Base-by-base conservation (phyloP, 345 rosid genomes). In the Dimocarpus longan region DNA sequence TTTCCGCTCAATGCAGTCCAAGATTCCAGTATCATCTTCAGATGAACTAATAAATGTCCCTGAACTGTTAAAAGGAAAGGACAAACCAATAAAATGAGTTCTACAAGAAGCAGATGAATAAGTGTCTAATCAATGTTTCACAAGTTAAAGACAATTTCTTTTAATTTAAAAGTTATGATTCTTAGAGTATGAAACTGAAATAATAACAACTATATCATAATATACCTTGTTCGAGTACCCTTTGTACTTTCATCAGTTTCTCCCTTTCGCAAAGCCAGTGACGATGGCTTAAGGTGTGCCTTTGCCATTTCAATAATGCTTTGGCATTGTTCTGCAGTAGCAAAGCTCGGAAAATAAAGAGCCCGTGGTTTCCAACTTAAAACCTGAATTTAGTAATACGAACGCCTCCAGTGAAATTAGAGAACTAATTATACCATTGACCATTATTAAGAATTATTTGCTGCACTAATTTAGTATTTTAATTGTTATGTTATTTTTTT, bases 351-450 rank as follows among this genome's bases (percentile, higher is more conserved):
- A 78, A 92, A 92, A 81, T 90, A 90, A 70, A 89, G 78, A 74
- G 93, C 97, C 74, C 93, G 83, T 39, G 97, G 97, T 77, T 76
- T 87, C 97, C 94, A 92, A 80, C 97, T 92, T 75, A 92, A 82
- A 32, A 90, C 91, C 97, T 92, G 75, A 66, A 81, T 24, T 13
- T 37, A 78, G 44, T 4, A 64, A 66, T 71, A 76, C 68, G 9
- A 72, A 66, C 10, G 15, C 42, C 62, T 26, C 43, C 52, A 48
- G 24, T 5, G 4, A 54, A 63, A 74, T 19, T 40, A 68, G 56
- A 24, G 43, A 8, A 73, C 24, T 68, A 24, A 28, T 16, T 39
- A 39, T 11, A 46, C 37, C 2, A 48, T 26, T 26, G 28, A 26
- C 28, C 1, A 50, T 8, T 28, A 48, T 32, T 13, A 21, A 21